Percentiles rank a stretch among this genome's conserved stretches.
phyloP scores from a whole-genome alignment of 2,329 filamentous ascomycete genomes.

The Ascochyta clinopodiicola region DNA sequence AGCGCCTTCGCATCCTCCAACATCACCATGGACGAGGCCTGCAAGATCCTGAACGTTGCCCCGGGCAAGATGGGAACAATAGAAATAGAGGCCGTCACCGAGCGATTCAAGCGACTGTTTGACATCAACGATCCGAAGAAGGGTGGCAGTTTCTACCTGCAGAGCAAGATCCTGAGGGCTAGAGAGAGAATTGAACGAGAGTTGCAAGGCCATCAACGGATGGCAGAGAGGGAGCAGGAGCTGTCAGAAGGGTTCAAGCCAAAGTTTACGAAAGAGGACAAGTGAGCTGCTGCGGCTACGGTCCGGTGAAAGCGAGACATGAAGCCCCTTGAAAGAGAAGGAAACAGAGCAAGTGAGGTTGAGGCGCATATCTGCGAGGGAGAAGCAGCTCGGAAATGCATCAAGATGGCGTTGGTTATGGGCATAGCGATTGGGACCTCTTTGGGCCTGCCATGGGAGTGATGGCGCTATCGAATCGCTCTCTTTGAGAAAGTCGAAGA shows the following conservation, averaged over 20 bases:
- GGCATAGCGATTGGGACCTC: conserved; percentile 30
- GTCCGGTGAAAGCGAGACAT: background rate
- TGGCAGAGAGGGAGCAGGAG: conserved; percentile 77
- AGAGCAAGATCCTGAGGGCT: conserved; percentile 93
- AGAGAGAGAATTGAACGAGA: conserved; percentile 92
- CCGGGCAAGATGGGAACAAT: conserved; percentile 79
- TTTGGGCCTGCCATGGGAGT: conserved; percentile 6
- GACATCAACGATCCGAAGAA: conserved; percentile 94
- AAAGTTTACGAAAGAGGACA: conserved; percentile 84
- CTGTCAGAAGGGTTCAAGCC: conserved; percentile 88
- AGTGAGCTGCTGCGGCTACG: conserved; percentile 11
- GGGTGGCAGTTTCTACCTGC: conserved; percentile 96
- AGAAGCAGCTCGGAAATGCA: conserved; percentile 21
- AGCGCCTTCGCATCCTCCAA: conserved; percentile 67
- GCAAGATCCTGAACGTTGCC: conserved; percentile 95
- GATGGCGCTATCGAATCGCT: conserved; percentile 13
- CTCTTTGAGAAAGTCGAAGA: conserved; percentile 1
- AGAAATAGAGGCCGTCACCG: conserved; percentile 79
- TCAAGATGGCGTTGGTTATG: conserved; percentile 28
- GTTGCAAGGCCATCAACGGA: conserved; percentile 73
- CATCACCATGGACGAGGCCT: conserved; percentile 94
- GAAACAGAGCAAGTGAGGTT: background rate
- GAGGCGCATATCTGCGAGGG: background rate
- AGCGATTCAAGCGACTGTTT: conserved; percentile 92
- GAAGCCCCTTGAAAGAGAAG: background rate